phyloP scores from a whole-genome alignment of 2,329 filamentous ascomycete species.

The Ascochyta pisi region DNA sequence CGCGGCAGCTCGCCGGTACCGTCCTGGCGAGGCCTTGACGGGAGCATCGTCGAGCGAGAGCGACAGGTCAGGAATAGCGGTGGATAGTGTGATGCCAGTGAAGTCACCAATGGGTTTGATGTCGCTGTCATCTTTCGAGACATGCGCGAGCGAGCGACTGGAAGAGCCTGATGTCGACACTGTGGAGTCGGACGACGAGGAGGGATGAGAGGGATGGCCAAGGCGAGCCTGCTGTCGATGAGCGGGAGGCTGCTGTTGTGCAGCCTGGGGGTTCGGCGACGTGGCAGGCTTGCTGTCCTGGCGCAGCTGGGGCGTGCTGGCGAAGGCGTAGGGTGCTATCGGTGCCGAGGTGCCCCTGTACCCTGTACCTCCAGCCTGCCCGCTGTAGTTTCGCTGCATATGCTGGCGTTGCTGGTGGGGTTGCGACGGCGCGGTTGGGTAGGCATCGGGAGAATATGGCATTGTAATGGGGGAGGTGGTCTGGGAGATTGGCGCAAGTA shows the following conservation, averaged over 20 bases:
- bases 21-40: constrained; percentile 76
- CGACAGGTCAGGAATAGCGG: constrained; percentile 61
- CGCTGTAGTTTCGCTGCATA: constrained; percentile 53
- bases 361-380: constrained; percentile 45
- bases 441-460: constrained; percentile 59
- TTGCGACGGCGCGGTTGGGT: constrained; percentile 49
- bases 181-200: constrained; percentile 52
- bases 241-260: constrained; percentile 39
- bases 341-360: constrained; percentile 55
- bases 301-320: constrained; percentile 61
- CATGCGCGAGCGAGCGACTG: constrained; percentile 54
- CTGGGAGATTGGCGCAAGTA: constrained; percentile 57
- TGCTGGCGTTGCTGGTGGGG: constrained; percentile 41
- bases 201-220: constrained; percentile 48
- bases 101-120: constrained; percentile 48
- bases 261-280: constrained; percentile 56
- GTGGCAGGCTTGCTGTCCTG: constrained; percentile 64
- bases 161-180: constrained; percentile 59
- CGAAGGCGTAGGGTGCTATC: constrained; percentile 59
- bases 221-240: constrained; percentile 35
- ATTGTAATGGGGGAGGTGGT: constrained; percentile 57
- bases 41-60: constrained; percentile 63
- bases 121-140: constrained; percentile 59
- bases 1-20: constrained; percentile 76
- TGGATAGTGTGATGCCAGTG: constrained; percentile 58